phyloP scores from a whole-genome alignment of 495 filamentous ascomycete genomes.

The Hypoxylon trugodes region DNA sequence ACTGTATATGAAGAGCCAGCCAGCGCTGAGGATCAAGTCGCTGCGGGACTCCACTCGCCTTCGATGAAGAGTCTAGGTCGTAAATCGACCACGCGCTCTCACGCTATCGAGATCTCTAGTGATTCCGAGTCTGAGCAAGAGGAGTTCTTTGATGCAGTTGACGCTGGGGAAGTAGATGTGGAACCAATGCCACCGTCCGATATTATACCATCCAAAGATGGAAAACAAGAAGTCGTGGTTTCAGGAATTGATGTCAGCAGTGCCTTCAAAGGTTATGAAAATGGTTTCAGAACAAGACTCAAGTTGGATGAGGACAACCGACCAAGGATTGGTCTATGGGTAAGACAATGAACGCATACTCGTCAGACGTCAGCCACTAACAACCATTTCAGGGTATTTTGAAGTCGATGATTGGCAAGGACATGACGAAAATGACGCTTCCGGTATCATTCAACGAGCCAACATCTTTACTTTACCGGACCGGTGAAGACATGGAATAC shows the following conservation, averaged over 20 bases:
- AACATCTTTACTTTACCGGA: constrained; percentile 94
- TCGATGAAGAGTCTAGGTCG: constrained; percentile 51
- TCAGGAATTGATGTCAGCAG: constrained; percentile 69
- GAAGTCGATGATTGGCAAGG: constrained; percentile 99
- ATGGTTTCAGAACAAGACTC: constrained; percentile 76
- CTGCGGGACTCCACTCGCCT: constrained; percentile 54
- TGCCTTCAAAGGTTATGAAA: constrained; percentile 91
- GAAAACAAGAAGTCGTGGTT: constrained; percentile 51
- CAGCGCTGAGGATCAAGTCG: constrained; percentile 41
- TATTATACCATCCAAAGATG: constrained; percentile 49
- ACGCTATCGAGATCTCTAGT: constrained; percentile 73
- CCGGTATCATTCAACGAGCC: constrained; percentile 99
- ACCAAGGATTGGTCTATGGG: constrained; percentile 95
- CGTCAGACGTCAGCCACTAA: constrained; percentile 16
- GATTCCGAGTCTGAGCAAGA: constrained; percentile 83
- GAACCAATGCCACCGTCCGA: constrained; percentile 60
- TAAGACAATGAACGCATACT: constrained; percentile 53
- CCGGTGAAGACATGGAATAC: constrained; percentile 98
- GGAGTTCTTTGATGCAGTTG: constrained; percentile 97
- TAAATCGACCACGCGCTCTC: constrained; percentile 65
- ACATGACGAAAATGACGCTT: constrained; percentile 99
- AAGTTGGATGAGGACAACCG: constrained; percentile 93
- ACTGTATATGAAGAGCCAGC: constrained; percentile 46
- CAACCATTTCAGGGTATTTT: constrained; percentile 76
- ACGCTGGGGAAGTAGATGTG: constrained; percentile 89